Conservation (phyloP, 208 protist genomes). For the Leishmania guyanensis region DNA sequence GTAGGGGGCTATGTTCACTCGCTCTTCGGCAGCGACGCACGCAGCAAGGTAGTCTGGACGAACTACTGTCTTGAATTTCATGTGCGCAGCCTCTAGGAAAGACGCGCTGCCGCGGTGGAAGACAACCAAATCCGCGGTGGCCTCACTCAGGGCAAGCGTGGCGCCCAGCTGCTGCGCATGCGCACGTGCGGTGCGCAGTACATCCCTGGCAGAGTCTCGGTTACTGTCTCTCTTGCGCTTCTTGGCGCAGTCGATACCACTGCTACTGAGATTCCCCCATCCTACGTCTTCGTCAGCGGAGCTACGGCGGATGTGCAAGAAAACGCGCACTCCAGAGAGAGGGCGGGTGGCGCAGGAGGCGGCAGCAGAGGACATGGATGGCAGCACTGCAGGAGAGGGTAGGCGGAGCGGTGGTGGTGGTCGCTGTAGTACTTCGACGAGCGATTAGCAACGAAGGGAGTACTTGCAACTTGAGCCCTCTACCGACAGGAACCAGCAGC, state of each 20-base stretch:
- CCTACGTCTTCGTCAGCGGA: neutral
- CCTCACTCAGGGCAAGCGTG: conserved; percentile 53
- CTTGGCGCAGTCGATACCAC: neutral
- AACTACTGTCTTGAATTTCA: conserved; percentile 47
- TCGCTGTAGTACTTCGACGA: neutral
- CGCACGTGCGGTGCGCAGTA: conserved; percentile 19
- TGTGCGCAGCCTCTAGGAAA: conserved; percentile 27
- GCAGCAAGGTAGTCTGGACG: conserved; percentile 49
- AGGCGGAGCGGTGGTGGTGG: neutral
- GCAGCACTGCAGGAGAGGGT: neutral
- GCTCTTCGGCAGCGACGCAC: conserved; percentile 30
- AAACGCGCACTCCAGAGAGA: conserved; percentile 50
- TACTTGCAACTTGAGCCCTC: neutral
- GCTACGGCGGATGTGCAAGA: conserved; percentile 61
- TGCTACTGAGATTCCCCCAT: neutral
- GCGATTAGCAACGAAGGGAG: neutral
- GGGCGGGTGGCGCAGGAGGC: conserved; percentile 19
- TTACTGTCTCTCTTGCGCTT: neutral
- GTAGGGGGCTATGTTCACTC: conserved; percentile 32
- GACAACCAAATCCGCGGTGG: conserved; percentile 56
- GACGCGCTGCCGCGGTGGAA: conserved; percentile 46
- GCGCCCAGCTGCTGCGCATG: conserved; percentile 57
- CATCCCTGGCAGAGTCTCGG: neutral
- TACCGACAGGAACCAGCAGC: neutral
- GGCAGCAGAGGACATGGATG: neutral